These are phyloP conservation scores for Claviceps sp. DNA, from an alignment of 2,329 filamentous ascomycete species.

Conservation along the genomic window DNA sequence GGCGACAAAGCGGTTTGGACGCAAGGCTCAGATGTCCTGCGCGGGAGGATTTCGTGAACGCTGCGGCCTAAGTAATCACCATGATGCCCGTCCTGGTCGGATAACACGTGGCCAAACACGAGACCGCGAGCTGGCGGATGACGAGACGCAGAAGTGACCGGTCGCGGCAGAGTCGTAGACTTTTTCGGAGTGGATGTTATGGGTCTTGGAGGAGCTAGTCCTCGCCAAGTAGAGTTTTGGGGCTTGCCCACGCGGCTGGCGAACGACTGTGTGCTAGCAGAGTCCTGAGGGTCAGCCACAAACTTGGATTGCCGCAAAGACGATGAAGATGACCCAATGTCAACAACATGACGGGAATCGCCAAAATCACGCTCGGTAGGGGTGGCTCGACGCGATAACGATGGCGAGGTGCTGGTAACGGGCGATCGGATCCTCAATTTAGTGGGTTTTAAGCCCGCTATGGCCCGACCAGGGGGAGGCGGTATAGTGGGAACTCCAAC, in stretches of 20 bases:
- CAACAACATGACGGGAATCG: background rate
- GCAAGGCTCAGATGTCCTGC: constrained; percentile 61
- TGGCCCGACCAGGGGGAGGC: background rate
- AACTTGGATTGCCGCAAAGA: constrained; percentile 32
- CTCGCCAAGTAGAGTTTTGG: constrained; percentile 20
- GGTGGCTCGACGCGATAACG: constrained; percentile 8
- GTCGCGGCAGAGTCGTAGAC: constrained; percentile 21
- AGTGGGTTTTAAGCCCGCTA: background rate
- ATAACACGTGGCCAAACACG: constrained; percentile 62
- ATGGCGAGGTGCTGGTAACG: background rate
- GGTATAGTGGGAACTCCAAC: background rate
- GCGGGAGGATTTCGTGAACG: constrained; percentile 37
- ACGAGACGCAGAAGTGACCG: constrained; percentile 20
- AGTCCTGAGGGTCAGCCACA: constrained; percentile 35
- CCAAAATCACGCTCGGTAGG: background rate
- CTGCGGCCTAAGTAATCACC: constrained; percentile 43
- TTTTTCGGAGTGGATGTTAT: constrained; percentile 20
- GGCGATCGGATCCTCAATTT: constrained; percentile 1
- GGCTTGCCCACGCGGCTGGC: constrained; percentile 46
- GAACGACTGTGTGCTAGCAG: constrained; percentile 44
- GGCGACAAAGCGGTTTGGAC: constrained; percentile 38
- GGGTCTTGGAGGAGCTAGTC: constrained; percentile 21
- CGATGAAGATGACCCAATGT: constrained; percentile 12
- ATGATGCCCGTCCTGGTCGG: constrained; percentile 43
- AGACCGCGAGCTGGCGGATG: constrained; percentile 34